A percentile compares a stretch with the other conserved stretches of the same genome.
Conservation (phyloP, 176 grass and related monocot genomes). For the Musa acuminata region DNA sequence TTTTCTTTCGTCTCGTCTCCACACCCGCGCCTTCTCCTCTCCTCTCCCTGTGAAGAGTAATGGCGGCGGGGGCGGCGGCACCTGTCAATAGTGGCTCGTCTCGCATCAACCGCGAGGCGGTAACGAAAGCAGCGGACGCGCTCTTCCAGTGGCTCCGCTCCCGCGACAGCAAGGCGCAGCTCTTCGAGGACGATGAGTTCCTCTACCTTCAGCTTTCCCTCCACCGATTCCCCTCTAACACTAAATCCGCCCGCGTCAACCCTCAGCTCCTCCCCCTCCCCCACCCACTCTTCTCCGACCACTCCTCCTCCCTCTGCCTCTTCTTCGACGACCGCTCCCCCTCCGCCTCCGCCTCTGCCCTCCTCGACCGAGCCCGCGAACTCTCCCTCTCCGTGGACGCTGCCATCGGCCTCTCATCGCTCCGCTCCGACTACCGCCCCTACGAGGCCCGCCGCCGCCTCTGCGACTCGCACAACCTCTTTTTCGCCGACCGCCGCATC, state of each 20-base stretch:
- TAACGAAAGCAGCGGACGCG: constrained; percentile 28
- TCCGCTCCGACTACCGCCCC: constrained; percentile 58
- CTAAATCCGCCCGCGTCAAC: constrained; percentile 15
- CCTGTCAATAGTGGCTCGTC: too few species aligned
- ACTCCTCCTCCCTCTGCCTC: constrained; percentile 21
- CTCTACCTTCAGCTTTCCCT: constrained; percentile 47
- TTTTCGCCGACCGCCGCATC: constrained; percentile 71
- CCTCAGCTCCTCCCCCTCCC: constrained; percentile 45
- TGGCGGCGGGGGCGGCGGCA: too few species aligned
- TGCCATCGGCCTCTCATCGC: constrained; percentile 47
- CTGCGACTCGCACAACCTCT: constrained; percentile 64
- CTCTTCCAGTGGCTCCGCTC: constrained; percentile 44
- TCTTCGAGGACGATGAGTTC: constrained; percentile 60
- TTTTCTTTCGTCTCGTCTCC: too few species aligned
- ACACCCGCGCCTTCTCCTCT: too few species aligned
- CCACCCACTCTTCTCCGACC: constrained; percentile 27
- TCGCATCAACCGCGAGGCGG: constrained; percentile 23
- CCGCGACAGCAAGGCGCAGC: constrained; percentile 30
- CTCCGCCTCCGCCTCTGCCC: constrained; percentile 13
- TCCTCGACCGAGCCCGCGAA: constrained; percentile 44
- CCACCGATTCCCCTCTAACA: constrained; percentile 29
- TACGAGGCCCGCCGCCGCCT: constrained; percentile 75
- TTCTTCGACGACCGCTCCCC: constrained; percentile 58
- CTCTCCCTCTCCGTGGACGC: constrained; percentile 42
- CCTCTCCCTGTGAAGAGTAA: too few species aligned